Evolutionary conservation across 805 yeast genomes (phyloP).

Genomic region (Sugiyamaella boreocaroliniensis): DNA sequence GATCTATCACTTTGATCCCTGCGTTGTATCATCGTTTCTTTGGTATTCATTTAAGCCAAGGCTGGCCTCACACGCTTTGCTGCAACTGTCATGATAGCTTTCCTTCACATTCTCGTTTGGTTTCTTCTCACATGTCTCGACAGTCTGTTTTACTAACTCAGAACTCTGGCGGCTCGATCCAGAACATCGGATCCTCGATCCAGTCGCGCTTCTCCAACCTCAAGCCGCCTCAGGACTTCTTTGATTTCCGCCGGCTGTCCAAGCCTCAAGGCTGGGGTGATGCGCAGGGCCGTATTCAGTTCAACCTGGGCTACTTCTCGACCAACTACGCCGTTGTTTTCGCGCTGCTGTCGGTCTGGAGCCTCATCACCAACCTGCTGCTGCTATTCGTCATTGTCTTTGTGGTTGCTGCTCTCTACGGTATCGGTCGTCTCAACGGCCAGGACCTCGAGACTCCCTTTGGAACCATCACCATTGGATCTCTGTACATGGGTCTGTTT

Average conservation of each 20-base stretch:
- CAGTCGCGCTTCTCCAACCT: constrained; percentile 63
- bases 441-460: constrained; percentile 67
- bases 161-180: constrained; percentile 36
- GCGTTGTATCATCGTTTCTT: no score
- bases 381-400: constrained; percentile 73
- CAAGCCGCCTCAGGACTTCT: constrained; percentile 88
- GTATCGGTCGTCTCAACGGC: constrained; percentile 75
- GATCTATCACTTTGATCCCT: not conserved
- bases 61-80: no score
- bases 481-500: constrained; percentile 75
- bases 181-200: constrained; percentile 41
- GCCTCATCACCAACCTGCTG: constrained; percentile 77
- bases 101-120: no score
- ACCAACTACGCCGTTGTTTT: constrained; percentile 79
- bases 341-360: constrained; percentile 67
- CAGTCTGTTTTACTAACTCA: constrained; percentile 26
- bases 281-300: constrained; percentile 78
- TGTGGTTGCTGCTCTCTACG: constrained; percentile 66
- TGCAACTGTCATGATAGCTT: no score
- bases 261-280: constrained; percentile 89
- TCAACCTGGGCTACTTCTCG: constrained; percentile 79
- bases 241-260: constrained; percentile 81
- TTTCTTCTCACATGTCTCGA: no score
- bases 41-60: no score
- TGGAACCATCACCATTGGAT: constrained; percentile 65